phyloP scores from a whole-genome alignment of 2,329 filamentous ascomycete species.

The Verticillium klebahnii region DNA sequence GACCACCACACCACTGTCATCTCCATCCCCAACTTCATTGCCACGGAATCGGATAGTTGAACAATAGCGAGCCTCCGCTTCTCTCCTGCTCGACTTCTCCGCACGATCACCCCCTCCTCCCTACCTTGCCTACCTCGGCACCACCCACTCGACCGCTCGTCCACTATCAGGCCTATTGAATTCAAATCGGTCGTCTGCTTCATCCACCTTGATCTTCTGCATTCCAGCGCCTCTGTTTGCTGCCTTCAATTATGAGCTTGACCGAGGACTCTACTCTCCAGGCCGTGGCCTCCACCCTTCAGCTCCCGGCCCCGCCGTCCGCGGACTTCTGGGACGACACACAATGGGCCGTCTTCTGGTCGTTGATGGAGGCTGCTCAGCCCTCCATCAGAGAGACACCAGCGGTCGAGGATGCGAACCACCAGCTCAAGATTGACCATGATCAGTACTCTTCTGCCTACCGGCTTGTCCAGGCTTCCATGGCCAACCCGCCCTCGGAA shows the following conservation, averaged over 20 bases:
- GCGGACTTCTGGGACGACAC: conserved; percentile 36
- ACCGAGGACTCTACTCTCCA: neutral
- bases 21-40: neutral
- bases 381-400: conserved; percentile 50
- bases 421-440: conserved; percentile 42
- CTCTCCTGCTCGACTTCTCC: neutral
- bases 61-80: neutral
- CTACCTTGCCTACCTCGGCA: neutral
- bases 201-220: neutral
- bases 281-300: conserved; percentile 3
- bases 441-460: conserved; percentile 45
- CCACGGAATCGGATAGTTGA: neutral
- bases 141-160: neutral
- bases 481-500: conserved; percentile 33
- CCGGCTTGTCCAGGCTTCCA: conserved; percentile 25
- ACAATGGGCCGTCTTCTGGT: conserved; percentile 51
- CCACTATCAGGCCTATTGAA: neutral
- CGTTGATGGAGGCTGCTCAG: conserved; percentile 54
- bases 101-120: neutral
- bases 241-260: neutral
- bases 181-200: neutral
- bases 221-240: neutral
- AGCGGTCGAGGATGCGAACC: conserved; percentile 28
- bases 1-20: neutral
- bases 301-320: conserved; percentile 13